Evolutionary conservation across 2,329 filamentous ascomycete genomes (phyloP).

Genomic region (Penicillium brasilianum): DNA sequence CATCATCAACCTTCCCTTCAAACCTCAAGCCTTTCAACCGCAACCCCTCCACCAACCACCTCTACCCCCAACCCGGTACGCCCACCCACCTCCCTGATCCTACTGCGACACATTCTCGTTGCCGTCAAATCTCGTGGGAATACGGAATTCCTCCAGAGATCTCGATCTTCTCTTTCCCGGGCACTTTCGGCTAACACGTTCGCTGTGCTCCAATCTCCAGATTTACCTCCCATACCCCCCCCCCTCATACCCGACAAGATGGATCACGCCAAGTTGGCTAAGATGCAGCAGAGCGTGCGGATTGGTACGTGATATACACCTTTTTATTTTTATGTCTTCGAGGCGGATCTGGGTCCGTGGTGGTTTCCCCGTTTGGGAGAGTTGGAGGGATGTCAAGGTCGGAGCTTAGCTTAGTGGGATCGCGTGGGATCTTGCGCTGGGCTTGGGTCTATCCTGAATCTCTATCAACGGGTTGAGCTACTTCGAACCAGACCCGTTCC

Average conservation of each 20-base stretch:
- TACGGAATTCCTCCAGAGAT: background rate
- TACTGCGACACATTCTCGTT: background rate
- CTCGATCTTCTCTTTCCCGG: conserved; percentile 3
- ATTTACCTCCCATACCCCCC: conserved; percentile 14
- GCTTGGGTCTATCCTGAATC: background rate
- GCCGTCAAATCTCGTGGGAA: background rate
- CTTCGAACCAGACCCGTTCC: background rate
- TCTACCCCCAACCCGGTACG: conserved; percentile 22
- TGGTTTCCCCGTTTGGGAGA: background rate
- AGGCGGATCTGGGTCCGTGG: background rate
- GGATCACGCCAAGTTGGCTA: conserved; percentile 70
- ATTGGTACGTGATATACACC: conserved; percentile 67
- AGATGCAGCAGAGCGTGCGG: conserved; percentile 68
- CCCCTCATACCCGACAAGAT: conserved; percentile 53
- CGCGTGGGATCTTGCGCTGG: conserved; percentile 1
- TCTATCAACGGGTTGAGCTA: background rate
- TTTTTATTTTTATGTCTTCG: background rate
- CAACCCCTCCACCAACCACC: conserved; percentile 15
- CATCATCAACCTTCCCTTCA: conserved; percentile 27
- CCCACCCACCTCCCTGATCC: background rate
- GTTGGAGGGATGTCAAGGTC: conserved; percentile 1
- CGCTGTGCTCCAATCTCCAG: conserved; percentile 11
- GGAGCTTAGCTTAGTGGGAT: conserved; percentile 5
- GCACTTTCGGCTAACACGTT: conserved; percentile 26
- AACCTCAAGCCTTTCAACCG: conserved; percentile 14